Evolutionary conservation across 2,329 filamentous ascomycete genomes (phyloP).

Genomic region (Hortaea werneckii): DNA sequence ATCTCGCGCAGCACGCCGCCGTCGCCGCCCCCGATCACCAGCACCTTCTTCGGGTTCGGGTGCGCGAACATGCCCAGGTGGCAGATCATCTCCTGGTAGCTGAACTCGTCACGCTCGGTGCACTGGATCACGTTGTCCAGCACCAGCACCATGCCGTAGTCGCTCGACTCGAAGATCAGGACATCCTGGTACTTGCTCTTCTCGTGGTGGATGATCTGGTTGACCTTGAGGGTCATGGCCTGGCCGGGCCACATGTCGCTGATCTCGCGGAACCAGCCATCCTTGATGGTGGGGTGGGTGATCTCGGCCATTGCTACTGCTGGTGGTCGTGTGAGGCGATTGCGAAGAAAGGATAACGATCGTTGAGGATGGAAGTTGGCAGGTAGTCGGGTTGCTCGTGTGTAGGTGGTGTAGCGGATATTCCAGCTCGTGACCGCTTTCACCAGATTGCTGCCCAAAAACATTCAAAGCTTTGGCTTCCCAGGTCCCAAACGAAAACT

Average conservation of each 20-base stretch:
- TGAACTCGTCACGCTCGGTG: constrained; percentile 98
- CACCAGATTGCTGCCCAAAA: neutral
- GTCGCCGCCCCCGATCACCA: constrained; percentile 96
- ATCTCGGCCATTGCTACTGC: constrained; percentile 52
- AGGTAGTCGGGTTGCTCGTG: neutral
- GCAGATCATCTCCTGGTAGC: constrained; percentile 98
- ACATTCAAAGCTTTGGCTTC: neutral
- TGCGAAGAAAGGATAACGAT: no score
- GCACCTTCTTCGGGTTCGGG: constrained; percentile 94
- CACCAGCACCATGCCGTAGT: constrained; percentile 92
- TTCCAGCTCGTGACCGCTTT: neutral
- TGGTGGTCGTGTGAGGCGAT: neutral
- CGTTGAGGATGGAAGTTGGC: no score
- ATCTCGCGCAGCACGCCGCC: constrained; percentile 96
- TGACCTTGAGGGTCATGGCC: constrained; percentile 96
- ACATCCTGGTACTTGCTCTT: constrained; percentile 99
- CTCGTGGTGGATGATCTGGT: constrained; percentile 97
- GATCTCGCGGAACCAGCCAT: constrained; percentile 99
- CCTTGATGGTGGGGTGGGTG: constrained; percentile 69
- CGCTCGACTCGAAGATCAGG: constrained; percentile 94
- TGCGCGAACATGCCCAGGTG: constrained; percentile 98
- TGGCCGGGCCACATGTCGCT: constrained; percentile 98
- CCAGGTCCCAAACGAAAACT: neutral
- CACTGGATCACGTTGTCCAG: constrained; percentile 98
- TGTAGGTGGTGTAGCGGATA: neutral